A percentile compares a stretch with the other conserved stretches of the same genome.
phyloP scores from a whole-genome alignment of 2,329 filamentous ascomycete species.

The Biscogniauxia sp. region DNA sequence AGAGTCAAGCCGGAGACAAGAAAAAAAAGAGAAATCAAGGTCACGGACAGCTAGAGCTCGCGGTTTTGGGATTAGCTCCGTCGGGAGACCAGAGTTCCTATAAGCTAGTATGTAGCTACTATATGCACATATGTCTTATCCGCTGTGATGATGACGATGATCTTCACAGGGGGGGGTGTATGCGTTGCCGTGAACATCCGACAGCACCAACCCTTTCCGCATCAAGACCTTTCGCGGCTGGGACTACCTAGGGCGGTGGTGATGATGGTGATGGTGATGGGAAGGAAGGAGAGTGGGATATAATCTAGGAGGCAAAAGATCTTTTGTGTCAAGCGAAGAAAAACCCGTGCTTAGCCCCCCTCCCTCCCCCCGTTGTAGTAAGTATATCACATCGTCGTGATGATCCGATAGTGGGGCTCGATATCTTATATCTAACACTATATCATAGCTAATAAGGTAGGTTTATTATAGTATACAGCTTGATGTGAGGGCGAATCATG shows the following conservation, averaged over 20 bases:
- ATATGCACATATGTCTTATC: not conserved
- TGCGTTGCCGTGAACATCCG: not conserved
- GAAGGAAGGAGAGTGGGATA: not conserved
- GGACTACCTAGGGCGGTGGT: not conserved
- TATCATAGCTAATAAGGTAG: not conserved
- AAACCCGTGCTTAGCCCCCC: constrained; percentile 20
- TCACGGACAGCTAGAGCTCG: not conserved
- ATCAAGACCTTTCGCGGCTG: not conserved
- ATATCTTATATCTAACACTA: constrained; percentile 2
- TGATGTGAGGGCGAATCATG: too few relatives aligned
- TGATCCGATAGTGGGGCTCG: constrained; percentile 14
- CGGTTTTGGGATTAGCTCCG: not conserved
- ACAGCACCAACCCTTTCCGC: not conserved
- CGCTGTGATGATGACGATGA: not conserved
- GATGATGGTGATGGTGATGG: too few relatives aligned
- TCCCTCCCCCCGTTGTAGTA: constrained; percentile 12
- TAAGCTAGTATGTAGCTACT: not conserved
- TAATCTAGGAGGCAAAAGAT: constrained; percentile 7
- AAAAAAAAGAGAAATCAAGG: not conserved
- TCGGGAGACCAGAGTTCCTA: not conserved
- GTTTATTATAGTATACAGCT: too few relatives aligned
- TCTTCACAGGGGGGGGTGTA: not conserved
- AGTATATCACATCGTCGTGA: constrained; percentile 11
- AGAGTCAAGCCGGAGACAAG: too few relatives aligned
- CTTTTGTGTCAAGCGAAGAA: constrained; percentile 3